Evolutionary conservation across 1,284 basidiomycete species (phyloP).

Genomic region (Hemileia vastatrix): DNA sequence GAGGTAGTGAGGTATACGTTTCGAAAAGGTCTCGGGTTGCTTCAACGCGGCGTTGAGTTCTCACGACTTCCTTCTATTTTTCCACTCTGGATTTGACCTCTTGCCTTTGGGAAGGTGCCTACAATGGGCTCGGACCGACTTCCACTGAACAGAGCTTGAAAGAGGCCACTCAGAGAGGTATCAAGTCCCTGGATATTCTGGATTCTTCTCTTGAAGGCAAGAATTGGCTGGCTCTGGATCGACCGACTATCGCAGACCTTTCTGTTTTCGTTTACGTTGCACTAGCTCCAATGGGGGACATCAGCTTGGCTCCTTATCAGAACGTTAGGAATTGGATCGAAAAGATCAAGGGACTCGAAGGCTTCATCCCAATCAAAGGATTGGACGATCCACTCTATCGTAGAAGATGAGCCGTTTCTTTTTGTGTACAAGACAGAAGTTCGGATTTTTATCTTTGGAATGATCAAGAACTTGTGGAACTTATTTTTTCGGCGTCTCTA

Average conservation of each 20-base stretch:
- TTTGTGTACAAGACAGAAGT: no score
- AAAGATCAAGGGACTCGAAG: conserved; percentile 9
- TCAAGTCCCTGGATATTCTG: not conserved
- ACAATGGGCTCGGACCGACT: no score
- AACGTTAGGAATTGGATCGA: conserved; percentile 9
- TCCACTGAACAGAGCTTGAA: no score
- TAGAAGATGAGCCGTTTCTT: no score
- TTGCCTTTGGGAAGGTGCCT: no score
- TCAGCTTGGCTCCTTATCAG: not conserved
- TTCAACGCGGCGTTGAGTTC: no score
- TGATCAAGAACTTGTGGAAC: no score
- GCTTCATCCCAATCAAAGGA: conserved; percentile 9
- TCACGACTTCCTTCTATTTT: no score
- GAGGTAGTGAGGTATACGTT: not conserved
- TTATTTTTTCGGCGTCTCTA: no score
- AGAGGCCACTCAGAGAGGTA: not conserved
- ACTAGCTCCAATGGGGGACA: conserved; percentile 16
- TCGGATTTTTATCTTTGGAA: no score
- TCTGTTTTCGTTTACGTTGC: not conserved
- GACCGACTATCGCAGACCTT: not conserved
- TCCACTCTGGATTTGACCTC: no score
- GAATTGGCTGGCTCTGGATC: not conserved
- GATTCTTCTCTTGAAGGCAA: not conserved
- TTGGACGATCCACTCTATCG: conserved; percentile 4
- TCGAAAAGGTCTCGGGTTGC: not conserved